Base-by-base conservation (phyloP, 345 rosid genomes). In the Kandelia obovata region DNA sequence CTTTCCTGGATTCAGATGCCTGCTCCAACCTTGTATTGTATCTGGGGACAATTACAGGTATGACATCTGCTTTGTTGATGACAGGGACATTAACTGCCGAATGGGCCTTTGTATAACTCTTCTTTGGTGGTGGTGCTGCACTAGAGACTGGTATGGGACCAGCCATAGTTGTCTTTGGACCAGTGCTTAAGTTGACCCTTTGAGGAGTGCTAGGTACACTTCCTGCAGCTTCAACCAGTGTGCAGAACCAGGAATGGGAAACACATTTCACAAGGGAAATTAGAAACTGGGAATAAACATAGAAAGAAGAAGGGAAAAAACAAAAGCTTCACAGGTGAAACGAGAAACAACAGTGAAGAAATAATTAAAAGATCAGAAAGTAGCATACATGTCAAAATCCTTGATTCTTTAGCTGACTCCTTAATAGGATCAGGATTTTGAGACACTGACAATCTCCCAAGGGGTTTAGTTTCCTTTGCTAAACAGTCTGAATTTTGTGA, bases 31-130 rank as follows among this genome's bases (percentile, higher is more conserved):
- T 83, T n/a, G 81, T 61, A 73, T 80, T 88, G 73, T 78, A 83
- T 85, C 96, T 82, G 58, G 99, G 97, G 70, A 92, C 96, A 75
- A 92, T 78, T 53, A 92, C 99, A 21, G 96, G 93, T 69, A 79
- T 64, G 69, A 83, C 77, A 81, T 92, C 97, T 19, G 84, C 73
- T 85, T 83, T 95, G 80, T 77, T 87, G 64, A 82, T 72, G 69
- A 64, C 58, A 46, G 87, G 82, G 75, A 73, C 79, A 83, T 78
- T 86, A 47, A 66, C 71, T 66, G 85, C 70, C 26, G 83, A 71
- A 64, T 81, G 85, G 61, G 71, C 71, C 76, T 81, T 91, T 13
- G 79, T n/a, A 72, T 79, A 79, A 75, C 62, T 81, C 80, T 84
- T 86, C 86, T 86, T 92, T 35, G 81, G 69, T 53, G 81, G 69